Evolutionary conservation across 495 filamentous ascomycete genomes (phyloP).

Genomic region (Annulohypoxylon maeteangense): DNA sequence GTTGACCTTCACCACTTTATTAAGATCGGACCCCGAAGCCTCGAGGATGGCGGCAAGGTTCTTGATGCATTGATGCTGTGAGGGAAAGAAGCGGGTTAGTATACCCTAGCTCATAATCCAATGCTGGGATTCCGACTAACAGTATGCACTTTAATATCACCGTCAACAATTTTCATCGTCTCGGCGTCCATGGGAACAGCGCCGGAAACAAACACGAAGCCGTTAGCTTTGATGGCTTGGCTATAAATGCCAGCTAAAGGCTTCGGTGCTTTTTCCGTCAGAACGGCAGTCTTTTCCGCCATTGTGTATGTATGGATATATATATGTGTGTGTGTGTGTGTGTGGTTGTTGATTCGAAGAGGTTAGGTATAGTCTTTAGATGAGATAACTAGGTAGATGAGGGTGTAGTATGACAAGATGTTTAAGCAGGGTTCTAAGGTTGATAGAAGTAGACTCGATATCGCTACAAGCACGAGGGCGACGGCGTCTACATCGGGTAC

Average conservation of each 20-base stretch:
- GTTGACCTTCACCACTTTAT: slow-evolving; percentile 75
- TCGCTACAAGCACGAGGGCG: not conserved
- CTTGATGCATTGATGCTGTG: slow-evolving; percentile 58
- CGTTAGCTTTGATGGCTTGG: slow-evolving; percentile 77
- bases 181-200: slow-evolving; percentile 75
- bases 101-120: slow-evolving; percentile 38
- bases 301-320: slow-evolving; percentile 23
- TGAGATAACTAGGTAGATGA: no score
- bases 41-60: slow-evolving; percentile 74
- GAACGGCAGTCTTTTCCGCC: slow-evolving; percentile 48
- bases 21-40: slow-evolving; percentile 68
- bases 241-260: slow-evolving; percentile 64
- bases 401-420: no score
- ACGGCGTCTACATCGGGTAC: not conserved
- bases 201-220: slow-evolving; percentile 79
- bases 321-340: no score
- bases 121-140: slow-evolving; percentile 25
- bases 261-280: slow-evolving; percentile 61
- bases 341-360: not conserved
- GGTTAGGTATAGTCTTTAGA: no score
- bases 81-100: slow-evolving; percentile 48
- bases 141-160: slow-evolving; percentile 66
- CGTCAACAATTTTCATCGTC: slow-evolving; percentile 69
- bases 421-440: not conserved
- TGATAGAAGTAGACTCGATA: not conserved